Evolutionary conservation across 345 rosid species (phyloP), one percentile per base, ranked within the genome.

Genomic region (Viola odorata): DNA sequence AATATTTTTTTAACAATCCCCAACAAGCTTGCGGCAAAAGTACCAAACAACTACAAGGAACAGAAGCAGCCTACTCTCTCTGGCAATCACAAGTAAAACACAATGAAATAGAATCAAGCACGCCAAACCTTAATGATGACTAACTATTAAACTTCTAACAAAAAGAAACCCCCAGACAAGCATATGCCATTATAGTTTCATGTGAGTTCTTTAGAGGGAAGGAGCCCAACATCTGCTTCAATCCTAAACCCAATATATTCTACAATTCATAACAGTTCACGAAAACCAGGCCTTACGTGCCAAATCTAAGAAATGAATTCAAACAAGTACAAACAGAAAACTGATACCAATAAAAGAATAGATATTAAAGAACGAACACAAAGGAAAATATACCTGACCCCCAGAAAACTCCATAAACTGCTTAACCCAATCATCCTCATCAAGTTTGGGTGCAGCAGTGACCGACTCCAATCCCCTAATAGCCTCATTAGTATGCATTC

Each of bases 371-470:
- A 62, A 58, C 16, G 12, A 55, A 12, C 23, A 32, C n/a, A 72
- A 44, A 23, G 50, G 13, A 37, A 12, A 55, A 14, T 54, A 12
- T 60, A 91, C 99, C 94, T 91, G 87, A 76, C 88, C 61, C 8
- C 85, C 96, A 49, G 95, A 77, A 64, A 91, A 80, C 74, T 91
- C 89, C 85, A 88, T 96, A 66, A 95, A 91, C 73, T 88, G 99
- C 81, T 91, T 95, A 55, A 95, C 85, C 99, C 89, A 95, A 63
- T 95, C 97, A 51, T 95, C 94, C 66, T 86, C 96, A 73, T 74
- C 75, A 0, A 79, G 78, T 36, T 73, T 77, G 0, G 58, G 7
- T 15, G 42, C 55, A 3, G 89, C 55, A 0, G 91, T 74, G 72
- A 85, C 87, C 3, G 90, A 84, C 61, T 91, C 96, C 59, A 94